Base-by-base conservation (phyloP, 495 filamentous ascomycete species). In the Viridothelium virens region DNA sequence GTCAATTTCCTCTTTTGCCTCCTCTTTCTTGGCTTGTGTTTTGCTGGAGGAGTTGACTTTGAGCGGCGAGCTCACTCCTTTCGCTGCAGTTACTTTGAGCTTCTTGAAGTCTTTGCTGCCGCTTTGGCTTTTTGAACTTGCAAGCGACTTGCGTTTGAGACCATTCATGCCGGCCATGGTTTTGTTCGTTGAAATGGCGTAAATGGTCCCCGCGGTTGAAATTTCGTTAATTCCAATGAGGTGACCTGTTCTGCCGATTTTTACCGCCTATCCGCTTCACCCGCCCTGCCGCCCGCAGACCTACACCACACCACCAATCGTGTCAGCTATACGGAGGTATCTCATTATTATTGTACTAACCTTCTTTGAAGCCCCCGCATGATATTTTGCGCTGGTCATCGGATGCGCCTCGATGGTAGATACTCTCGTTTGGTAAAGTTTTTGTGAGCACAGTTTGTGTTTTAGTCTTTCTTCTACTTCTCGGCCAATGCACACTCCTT, bases 1-100 rank as follows among this genome's bases (percentile, higher is more conserved):
- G 2, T 72, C 69, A 12, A 38, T 39, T 38, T 53, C 63, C 11
- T 59, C 41, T 39, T 66, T 67, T 18, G 56, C 48, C 53, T 67
- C 31, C 4, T 63, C 25, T 38, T 39, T 64, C 33, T 68, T 65
- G 1, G 39, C 10, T 59, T 33, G 31, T 34, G 14, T 36, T 36
- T 33, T 59, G 31, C 31, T 36, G 18, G 18, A 33, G 3, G 5
- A 34, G 10, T 36, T 59, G 31, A 4, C 25, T 65, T 65, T 68
- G 31, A 46, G 39, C 12, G 10, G 37, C 38, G 39, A 11, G 44
- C 1, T 18, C n/a, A 38, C 37, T 31, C 14, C 61, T 31, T 65
- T 56, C 1, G 41, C 25, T 25, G 25, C 16, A 41, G 47, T 38
- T 25, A 38, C 5, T 38, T 67, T 67, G 36, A 48, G 10, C n/a